phyloP scores from a whole-genome alignment of 2,329 filamentous ascomycete species.

The Colletotrichum somersetense region DNA sequence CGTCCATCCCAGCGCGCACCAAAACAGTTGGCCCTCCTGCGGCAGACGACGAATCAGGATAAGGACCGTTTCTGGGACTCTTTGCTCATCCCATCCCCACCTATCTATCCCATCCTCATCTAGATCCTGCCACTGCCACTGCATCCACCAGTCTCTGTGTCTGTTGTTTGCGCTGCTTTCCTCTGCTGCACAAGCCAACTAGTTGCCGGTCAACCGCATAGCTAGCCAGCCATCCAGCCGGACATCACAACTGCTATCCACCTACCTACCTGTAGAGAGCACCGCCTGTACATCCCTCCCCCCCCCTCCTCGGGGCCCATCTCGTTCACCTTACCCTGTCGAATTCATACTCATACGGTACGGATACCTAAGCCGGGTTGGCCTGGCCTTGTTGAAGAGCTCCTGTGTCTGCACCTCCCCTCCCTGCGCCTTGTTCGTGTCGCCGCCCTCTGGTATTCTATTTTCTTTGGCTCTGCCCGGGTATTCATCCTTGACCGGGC shows the following conservation, averaged over 20 bases:
- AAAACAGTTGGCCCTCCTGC: constrained; percentile 50
- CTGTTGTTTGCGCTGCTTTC: constrained; percentile 3
- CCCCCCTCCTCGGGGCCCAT: background rate
- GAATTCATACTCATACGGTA: constrained; percentile 38
- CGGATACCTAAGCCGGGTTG: constrained; percentile 26
- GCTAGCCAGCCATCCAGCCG: background rate
- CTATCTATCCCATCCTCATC: constrained; percentile 28
- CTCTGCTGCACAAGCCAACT: background rate
- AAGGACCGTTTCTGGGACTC: constrained; percentile 43
- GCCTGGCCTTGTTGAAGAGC: constrained; percentile 16
- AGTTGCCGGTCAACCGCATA: constrained; percentile 8
- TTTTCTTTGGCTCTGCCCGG: constrained; percentile 1
- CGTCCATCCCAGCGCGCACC: constrained; percentile 48
- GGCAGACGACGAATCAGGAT: constrained; percentile 52
- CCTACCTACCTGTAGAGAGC: background rate
- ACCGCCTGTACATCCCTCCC: background rate
- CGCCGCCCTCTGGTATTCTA: constrained; percentile 2
- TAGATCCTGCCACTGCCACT: constrained; percentile 5
- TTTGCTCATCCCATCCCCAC: constrained; percentile 43
- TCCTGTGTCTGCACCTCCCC: constrained; percentile 13
- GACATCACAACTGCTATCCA: background rate
- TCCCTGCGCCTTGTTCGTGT: constrained; percentile 24
- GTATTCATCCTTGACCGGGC: constrained; percentile 39
- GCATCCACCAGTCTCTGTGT: background rate
- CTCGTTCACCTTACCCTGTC: constrained; percentile 8